Conservation (phyloP, 495 filamentous ascomycete species). For the Peziza echinospora region DNA sequence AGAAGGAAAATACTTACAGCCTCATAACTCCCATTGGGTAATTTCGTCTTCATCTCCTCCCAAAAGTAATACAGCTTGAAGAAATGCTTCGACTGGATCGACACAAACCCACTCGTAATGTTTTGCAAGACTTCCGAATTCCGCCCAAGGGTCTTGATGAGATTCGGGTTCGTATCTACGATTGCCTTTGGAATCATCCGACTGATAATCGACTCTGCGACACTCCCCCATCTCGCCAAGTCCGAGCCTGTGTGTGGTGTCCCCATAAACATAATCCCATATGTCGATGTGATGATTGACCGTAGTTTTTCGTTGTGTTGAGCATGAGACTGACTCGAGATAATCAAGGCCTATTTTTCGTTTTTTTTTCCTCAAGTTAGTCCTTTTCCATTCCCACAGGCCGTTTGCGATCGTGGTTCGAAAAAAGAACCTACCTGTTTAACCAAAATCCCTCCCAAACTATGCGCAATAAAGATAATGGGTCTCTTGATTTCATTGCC, state of each 20-base stretch:
- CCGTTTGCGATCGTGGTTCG: neutral
- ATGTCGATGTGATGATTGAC: slow-evolving; percentile 64
- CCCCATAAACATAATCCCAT: slow-evolving; percentile 65
- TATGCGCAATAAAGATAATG: slow-evolving; percentile 73
- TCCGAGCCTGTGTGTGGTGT: slow-evolving; percentile 72
- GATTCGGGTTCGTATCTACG: slow-evolving; percentile 44
- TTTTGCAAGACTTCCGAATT: slow-evolving; percentile 64
- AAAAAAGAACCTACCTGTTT: slow-evolving; percentile 33
- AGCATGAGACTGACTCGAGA: slow-evolving; percentile 39
- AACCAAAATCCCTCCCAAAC: slow-evolving; percentile 58
- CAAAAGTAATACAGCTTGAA: slow-evolving; percentile 45
- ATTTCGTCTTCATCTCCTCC: slow-evolving; percentile 19
- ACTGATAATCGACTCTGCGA: slow-evolving; percentile 51
- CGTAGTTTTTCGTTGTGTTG: slow-evolving; percentile 50
- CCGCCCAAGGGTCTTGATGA: slow-evolving; percentile 49
- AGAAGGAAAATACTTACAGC: no score
- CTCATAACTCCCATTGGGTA: slow-evolving; percentile 14
- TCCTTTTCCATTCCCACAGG: no score
- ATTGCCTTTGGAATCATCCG: slow-evolving; percentile 47
- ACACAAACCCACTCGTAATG: slow-evolving; percentile 56
- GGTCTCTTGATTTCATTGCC: slow-evolving; percentile 38
- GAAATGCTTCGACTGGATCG: slow-evolving; percentile 39
- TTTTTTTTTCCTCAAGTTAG: no score
- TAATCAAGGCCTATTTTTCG: slow-evolving; percentile 30
- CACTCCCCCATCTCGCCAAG: slow-evolving; percentile 51